Base-by-base conservation (phyloP, 768 basidiomycete species). In the Nidularia pulvinata region DNA sequence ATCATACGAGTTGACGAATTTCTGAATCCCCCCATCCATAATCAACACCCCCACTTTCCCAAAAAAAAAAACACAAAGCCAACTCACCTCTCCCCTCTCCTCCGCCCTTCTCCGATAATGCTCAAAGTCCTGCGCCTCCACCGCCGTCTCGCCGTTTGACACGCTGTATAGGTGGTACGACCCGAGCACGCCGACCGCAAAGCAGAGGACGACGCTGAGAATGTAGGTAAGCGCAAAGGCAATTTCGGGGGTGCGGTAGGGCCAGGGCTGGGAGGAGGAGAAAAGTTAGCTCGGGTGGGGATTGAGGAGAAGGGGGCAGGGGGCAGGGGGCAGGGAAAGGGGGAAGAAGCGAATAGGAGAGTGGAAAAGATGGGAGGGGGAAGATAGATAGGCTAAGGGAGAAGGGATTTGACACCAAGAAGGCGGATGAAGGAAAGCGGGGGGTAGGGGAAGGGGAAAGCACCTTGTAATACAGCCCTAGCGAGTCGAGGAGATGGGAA, bases 1-100 rank as follows among this genome's bases (percentile, higher is more conserved):
- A 66, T 98, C 91, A 65, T 94, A 99, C 1, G 90, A 93, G 62
- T 98, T 98, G 9, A 93, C 77, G 62, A 95, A 98, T 1, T 74
- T 74, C 91, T 92, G 35, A 10, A 56, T 34, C 4, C 46, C n/a
- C n/a, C 25, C 25, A 25, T 16, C 14, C 9, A 19, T n/a, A 30
- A 9, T 4, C 25, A 25, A 4, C 25, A 25, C 25, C 25, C 25
- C 25, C 25, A 25, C 25, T 25, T 25, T 25, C 25, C 25, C 25
- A 25, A 25, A 25, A 25, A 25, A 25, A 25, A 25, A 25, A n/a
- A n/a, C 25, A 25, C 25, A 25, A 25, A 25, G 4, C 25, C 25
- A 11, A 68, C 82, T 35, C 54, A 89, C 91, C 70, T 91, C 83
- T 39, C 86, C 86, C 25, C 93, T 75, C 7, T 74, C 69, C 53